Evolutionary conservation across 495 filamentous ascomycete species (phyloP), one percentile per base, ranked within the genome.

Genomic region (Staphylotrichum tortipilum): DNA sequence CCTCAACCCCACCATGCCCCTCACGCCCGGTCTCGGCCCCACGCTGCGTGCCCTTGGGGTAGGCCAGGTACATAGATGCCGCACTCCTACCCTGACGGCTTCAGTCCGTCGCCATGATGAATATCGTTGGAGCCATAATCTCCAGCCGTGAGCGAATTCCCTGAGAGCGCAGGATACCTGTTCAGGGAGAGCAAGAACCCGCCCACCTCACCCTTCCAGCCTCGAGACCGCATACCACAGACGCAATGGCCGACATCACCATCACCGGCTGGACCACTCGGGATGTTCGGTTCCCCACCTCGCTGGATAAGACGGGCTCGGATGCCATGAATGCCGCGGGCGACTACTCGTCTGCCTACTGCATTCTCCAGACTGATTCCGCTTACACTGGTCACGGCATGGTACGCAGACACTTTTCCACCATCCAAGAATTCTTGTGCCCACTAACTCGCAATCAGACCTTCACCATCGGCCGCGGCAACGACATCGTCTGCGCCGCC

Each of bases 291-390:
- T 95, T 95, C 72, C 89, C 89, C 29, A 96, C 90, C 38, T 95
- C 90, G 33, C 80, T 96, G 38, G 87, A 94, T 69, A 92, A 91
- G 72, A 94, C 88, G 7, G 90, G 90, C 59, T 94, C 88, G 28
- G 90, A 96, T 78, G 90, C 90, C 61, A 96, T 96, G 90, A 95
- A 96, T 64, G 85, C 86, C 12, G 88, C 90, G 4, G 87, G 89
- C 30, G 90, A 96, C 71, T 96, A 95, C 68, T 91, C 86, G 2
- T 74, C 89, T 38, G 88, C 90, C 12, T 96, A 95, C 75, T 94
- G 89, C 66, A 89, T 96, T 61, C 75, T 96, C 45, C 68, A 86
- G 59, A 95, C 90, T 2, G 83, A 94, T 62, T 81, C 82, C 0
- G 61, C 76, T 4, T 74, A 79, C 64, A 70, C 74, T 12, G 90